phyloP scores from a whole-genome alignment of 768 basidiomycete genomes.

The Boletus coccyginus region DNA sequence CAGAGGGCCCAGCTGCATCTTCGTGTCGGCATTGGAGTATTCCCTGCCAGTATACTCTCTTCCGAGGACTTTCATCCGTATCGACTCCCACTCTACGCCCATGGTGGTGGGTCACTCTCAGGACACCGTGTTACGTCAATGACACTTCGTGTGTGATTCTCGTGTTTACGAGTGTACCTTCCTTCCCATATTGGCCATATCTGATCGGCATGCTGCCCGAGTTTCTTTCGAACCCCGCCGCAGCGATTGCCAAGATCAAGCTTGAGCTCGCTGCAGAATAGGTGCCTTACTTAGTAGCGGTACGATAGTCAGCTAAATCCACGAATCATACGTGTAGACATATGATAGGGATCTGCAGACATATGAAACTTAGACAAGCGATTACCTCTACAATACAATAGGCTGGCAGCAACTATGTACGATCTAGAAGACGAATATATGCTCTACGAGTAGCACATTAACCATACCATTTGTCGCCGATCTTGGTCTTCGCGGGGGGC shows the following conservation, averaged over 20 bases:
- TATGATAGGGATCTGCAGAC: not conserved
- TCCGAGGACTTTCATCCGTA: too few relatives aligned
- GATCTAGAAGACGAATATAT: conserved; percentile 4
- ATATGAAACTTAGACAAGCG: not conserved
- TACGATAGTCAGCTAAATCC: not conserved
- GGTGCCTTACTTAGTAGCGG: not conserved
- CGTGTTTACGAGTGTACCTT: too few relatives aligned
- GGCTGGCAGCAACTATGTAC: not conserved
- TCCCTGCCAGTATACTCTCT: too few relatives aligned
- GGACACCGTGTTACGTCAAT: too few relatives aligned
- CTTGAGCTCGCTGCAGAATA: conserved; percentile 80
- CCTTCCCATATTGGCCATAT: too few relatives aligned
- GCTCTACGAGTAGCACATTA: conserved; percentile 21
- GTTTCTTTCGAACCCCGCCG: conserved; percentile 62
- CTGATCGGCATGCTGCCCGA: too few relatives aligned
- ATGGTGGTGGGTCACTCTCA: too few relatives aligned
- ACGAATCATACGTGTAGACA: not conserved
- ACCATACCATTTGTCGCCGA: conserved; percentile 75
- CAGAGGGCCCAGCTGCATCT: too few relatives aligned
- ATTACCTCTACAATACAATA: conserved; percentile 23
- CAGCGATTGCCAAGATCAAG: conserved; percentile 92
- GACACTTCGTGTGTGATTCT: too few relatives aligned
- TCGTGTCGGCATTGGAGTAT: too few relatives aligned
- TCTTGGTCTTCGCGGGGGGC: conserved; percentile 49
- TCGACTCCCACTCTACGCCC: too few relatives aligned